A percentile compares a stretch with the other conserved stretches of the same genome.
Evolutionary conservation across 306 rosid species (phyloP).

Genomic region (Hippophae rhamnoides): DNA sequence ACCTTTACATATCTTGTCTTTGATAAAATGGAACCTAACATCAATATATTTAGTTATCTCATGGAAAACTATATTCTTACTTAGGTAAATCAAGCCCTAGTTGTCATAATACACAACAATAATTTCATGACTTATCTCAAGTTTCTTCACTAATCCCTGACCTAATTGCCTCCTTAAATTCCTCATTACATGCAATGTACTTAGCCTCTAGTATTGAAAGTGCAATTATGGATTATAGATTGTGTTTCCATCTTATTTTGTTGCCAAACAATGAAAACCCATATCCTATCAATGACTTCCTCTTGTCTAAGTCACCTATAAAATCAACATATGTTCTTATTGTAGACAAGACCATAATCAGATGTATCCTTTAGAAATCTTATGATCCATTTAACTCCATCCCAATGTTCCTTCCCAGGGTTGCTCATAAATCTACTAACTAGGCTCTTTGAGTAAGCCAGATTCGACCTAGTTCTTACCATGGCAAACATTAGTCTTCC

Average conservation of each 20-base stretch:
- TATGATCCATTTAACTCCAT: neutral
- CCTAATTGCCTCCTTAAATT: neutral
- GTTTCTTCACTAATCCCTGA: neutral
- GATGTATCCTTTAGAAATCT: neutral
- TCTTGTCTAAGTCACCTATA: neutral
- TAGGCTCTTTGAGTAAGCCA: neutral
- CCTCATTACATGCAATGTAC: neutral
- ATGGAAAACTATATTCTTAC: neutral
- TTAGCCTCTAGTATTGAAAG: neutral
- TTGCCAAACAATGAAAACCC: neutral
- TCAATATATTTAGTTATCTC: neutral
- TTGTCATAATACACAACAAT: neutral
- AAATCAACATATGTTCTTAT: neutral
- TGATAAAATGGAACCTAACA: neutral
- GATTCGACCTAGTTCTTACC: neutral
- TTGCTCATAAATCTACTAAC: neutral
- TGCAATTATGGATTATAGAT: neutral
- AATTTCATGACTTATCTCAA: neutral
- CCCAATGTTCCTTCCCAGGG: neutral
- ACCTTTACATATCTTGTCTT: neutral
- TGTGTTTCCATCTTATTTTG: neutral
- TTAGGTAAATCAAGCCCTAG: neutral
- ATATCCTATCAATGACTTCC: neutral
- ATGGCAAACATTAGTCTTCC: neutral
- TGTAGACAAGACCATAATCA: neutral